Conservation (phyloP, 83 land plant species). For the Picea abies region DNA sequence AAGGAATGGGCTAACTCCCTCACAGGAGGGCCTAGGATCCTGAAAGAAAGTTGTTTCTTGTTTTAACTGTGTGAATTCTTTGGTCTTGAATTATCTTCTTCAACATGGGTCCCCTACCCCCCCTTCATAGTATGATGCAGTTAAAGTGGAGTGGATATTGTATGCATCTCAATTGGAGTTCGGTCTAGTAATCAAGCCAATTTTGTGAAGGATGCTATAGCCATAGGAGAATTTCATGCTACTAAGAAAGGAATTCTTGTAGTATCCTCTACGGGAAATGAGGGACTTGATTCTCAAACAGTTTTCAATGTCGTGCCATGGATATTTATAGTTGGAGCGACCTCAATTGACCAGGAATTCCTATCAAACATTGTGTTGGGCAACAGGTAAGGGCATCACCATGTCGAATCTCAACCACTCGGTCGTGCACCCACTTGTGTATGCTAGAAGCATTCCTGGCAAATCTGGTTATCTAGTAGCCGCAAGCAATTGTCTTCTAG, state of each 20-base stretch:
- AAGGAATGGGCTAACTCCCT: no score
- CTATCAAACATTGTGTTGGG: slow-evolving; percentile 53
- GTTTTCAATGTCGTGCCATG: slow-evolving; percentile 72
- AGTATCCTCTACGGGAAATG: slow-evolving; percentile 74
- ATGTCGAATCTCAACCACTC: slow-evolving; percentile 45
- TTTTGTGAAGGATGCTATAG: slow-evolving; percentile 57
- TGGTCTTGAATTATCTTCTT: no score
- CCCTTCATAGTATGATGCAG: slow-evolving; percentile 17
- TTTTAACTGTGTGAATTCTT: no score
- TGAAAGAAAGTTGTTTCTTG: no score
- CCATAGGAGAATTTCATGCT: not conserved
- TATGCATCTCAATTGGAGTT: slow-evolving; percentile 63
- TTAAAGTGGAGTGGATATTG: slow-evolving; percentile 64
- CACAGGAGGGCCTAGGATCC: no score
- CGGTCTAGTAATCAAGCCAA: slow-evolving; percentile 35
- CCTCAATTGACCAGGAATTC: slow-evolving; percentile 45
- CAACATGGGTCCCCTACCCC: no score
- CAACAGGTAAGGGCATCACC: slow-evolving; percentile 55
- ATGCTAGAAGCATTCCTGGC: slow-evolving; percentile 33
- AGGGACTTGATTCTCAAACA: slow-evolving; percentile 55
- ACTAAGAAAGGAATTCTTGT: slow-evolving; percentile 29
- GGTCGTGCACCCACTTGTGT: slow-evolving; percentile 36
- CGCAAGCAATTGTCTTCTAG: slow-evolving; percentile 58
- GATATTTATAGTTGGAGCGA: slow-evolving; percentile 70
- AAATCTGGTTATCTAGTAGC: slow-evolving; percentile 32